Evolutionary conservation across 2,329 filamentous ascomycete genomes (phyloP).

Genomic region (Pezicula carpinea): DNA sequence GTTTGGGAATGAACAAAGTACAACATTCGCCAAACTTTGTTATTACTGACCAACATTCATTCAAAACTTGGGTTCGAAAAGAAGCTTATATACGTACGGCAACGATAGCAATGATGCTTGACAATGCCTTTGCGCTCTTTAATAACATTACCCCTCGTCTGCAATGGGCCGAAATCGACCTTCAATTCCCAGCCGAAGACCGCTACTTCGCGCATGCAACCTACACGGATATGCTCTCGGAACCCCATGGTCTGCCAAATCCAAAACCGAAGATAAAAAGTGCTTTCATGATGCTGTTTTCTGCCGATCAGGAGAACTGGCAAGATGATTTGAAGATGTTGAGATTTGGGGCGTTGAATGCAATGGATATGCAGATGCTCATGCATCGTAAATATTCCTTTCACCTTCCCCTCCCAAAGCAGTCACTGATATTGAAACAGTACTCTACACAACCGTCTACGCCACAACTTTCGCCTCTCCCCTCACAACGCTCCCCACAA

Average conservation of each 20-base stretch:
- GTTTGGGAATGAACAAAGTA: slow-evolving; percentile 17
- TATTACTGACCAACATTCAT: slow-evolving; percentile 23
- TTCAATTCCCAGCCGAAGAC: slow-evolving; percentile 24
- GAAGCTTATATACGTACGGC: slow-evolving; percentile 24
- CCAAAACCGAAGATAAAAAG: slow-evolving; percentile 25
- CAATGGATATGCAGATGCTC: slow-evolving; percentile 28
- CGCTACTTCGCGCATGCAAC: slow-evolving; percentile 21
- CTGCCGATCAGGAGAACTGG: slow-evolving; percentile 6
- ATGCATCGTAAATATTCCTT: slow-evolving; percentile 21
- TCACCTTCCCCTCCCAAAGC: neutral
- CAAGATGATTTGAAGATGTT: slow-evolving; percentile 16
- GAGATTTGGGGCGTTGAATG: slow-evolving; percentile 15
- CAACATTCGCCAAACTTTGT: slow-evolving; percentile 19
- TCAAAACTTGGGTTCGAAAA: slow-evolving; percentile 23
- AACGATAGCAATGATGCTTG: slow-evolving; percentile 24
- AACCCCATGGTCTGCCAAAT: slow-evolving; percentile 10
- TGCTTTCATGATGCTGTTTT: slow-evolving; percentile 23
- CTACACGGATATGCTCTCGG: slow-evolving; percentile 18
- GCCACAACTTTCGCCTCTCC: slow-evolving; percentile 22
- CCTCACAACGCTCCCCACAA: slow-evolving; percentile 12
- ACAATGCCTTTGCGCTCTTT: slow-evolving; percentile 27
- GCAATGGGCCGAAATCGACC: slow-evolving; percentile 28
- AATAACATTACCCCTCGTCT: slow-evolving; percentile 26
- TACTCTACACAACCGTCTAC: slow-evolving; percentile 27
- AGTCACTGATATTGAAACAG: slow-evolving; percentile 9